Evolutionary conservation across 192 early-diverging fungal genomes (phyloP), one percentile per base, ranked within the genome.

Genomic region (Backusella australiensis): DNA sequence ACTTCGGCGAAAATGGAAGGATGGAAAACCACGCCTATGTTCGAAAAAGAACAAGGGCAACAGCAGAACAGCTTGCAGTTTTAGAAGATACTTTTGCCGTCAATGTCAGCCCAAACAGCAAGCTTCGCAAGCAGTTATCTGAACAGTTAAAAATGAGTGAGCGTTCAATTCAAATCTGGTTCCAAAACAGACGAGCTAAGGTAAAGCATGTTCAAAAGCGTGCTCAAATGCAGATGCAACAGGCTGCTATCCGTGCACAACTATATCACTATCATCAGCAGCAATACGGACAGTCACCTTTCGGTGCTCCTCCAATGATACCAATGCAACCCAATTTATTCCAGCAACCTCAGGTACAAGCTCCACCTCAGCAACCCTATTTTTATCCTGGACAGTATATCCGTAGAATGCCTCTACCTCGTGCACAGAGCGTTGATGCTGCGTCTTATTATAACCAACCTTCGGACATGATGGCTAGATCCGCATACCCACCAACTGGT

Each of bases 61-160:
- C 91, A 14, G 82, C 85, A 9, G 90, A 91, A 67, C 90, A 91
- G 44, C 78, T 90, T 1, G 88, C 89, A 7, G 89, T 91, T 52
- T 80, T 91, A 15, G 90, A 91, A 83, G 89, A 93, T 42, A 90
- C 91, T 2, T 94, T 93, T 75, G 76, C 82, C 42, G 83, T 85
- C 6, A 88, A 93, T 75, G 86, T 89, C 35, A 90, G 88, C 34
- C 93, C 93, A 44, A 89, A 86, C 73, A 83, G 86, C 34, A 89
- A 90, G 68, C 79, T 89, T 26, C 87, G 93, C 3, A 88, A 91
- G 63, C 85, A 86, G 17, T 79, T 94, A 14, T 89, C 90, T 23
- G 89, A 91, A 75, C 81, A 85, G 63, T 75, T 94, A 21, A 88
- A 89, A 44, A 91, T 94, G 91, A 88, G 87, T 8, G 84, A 87